Evolutionary conservation across 75 land plant species (phyloP).

Genomic region (Pinus albicaulis): DNA sequence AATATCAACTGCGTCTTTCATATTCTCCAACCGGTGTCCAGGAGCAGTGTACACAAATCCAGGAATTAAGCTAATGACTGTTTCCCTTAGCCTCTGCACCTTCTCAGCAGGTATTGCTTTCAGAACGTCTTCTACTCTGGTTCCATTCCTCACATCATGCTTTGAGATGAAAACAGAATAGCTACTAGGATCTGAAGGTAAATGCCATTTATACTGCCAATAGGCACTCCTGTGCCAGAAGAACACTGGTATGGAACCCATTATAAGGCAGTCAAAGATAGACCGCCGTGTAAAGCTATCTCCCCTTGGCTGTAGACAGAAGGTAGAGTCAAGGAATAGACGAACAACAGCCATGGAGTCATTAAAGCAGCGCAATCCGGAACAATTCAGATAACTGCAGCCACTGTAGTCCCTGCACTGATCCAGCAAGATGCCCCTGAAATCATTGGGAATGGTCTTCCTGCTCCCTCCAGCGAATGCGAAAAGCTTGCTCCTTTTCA

Average conservation of each 20-base stretch:
- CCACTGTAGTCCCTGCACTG: slow-evolving; percentile 29
- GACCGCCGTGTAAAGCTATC: slow-evolving; percentile 79
- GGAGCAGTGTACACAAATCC: slow-evolving; percentile 43
- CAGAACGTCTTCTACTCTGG: slow-evolving; percentile 29
- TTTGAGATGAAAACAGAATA: slow-evolving; percentile 74
- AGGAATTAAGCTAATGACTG: slow-evolving; percentile 49
- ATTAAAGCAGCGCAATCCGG: slow-evolving; percentile 30
- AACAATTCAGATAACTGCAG: slow-evolving; percentile 52
- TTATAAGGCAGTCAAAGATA: slow-evolving; percentile 75
- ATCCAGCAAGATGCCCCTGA: slow-evolving; percentile 35
- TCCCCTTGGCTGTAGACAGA: slow-evolving; percentile 84
- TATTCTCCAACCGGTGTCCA: slow-evolving; percentile 13
- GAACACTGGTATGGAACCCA: slow-evolving; percentile 80
- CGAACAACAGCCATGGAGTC: slow-evolving; percentile 32
- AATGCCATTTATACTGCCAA: slow-evolving; percentile 63
- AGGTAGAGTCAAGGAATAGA: slow-evolving; percentile 56
- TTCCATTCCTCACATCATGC: slow-evolving; percentile 42
- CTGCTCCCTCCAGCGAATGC: slow-evolving; percentile 71
- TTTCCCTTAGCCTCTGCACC: slow-evolving; percentile 50
- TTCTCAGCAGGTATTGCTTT: slow-evolving; percentile 28
- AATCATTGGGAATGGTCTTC: slow-evolving; percentile 33
- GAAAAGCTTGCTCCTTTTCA: slow-evolving; percentile 37
- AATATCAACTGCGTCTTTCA: slow-evolving; percentile 68
- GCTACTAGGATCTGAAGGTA: slow-evolving; percentile 40
- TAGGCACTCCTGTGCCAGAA: slow-evolving; percentile 73